Evolutionary conservation across 441 rosid genomes (phyloP).

Genomic region (Hura crepitans): DNA sequence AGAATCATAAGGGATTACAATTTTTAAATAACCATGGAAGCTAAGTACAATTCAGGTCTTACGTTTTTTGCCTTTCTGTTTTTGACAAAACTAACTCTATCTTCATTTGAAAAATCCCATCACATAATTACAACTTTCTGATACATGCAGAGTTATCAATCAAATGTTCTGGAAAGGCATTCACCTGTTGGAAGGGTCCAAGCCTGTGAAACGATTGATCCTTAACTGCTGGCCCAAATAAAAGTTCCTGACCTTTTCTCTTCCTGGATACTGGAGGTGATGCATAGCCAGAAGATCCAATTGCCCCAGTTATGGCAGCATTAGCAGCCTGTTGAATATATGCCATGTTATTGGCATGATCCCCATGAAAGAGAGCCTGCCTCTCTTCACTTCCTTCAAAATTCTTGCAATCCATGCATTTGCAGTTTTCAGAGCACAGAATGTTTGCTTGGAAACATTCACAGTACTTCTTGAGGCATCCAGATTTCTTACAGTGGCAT

Average conservation of each 20-base stretch:
- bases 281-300: constrained; percentile 52
- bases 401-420: constrained; percentile 85
- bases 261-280: constrained; percentile 42
- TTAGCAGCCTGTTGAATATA: constrained; percentile 47
- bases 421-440: constrained; percentile 89
- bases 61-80: background rate
- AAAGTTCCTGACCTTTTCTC: constrained; percentile 51
- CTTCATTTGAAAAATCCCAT: background rate
- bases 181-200: constrained; percentile 76
- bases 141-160: background rate
- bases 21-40: background rate
- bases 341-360: constrained; percentile 37
- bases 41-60: background rate
- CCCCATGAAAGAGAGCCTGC: constrained; percentile 62
- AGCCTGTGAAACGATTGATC: constrained; percentile 55
- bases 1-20: background rate
- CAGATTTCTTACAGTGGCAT: constrained; percentile 93
- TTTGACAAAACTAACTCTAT: background rate
- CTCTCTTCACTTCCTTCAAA: constrained; percentile 84
- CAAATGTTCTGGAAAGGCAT: constrained; percentile 10
- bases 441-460: constrained; percentile 93
- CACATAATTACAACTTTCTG: background rate
- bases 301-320: constrained; percentile 46
- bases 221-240: constrained; percentile 58
- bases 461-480: constrained; percentile 95